A percentile compares a stretch with the other conserved stretches of the same genome.
phyloP scores from a whole-genome alignment of 2,329 filamentous ascomycete genomes.

The Amauroascus niger region DNA sequence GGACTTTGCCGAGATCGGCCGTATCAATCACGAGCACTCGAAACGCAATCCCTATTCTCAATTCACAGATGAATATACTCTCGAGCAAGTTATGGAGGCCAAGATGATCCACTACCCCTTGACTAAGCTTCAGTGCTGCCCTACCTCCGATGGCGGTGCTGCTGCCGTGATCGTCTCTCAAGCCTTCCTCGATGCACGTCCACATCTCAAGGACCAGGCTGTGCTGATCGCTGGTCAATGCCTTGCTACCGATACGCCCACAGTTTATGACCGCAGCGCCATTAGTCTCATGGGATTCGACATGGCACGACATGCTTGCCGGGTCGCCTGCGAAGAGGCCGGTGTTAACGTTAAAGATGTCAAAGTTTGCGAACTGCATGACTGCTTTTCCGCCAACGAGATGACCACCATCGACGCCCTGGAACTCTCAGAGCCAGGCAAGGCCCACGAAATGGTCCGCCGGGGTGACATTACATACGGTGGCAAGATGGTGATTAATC shows the following conservation, averaged over 20 bases:
- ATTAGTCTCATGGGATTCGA: conserved; percentile 86
- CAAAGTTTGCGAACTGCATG: conserved; percentile 83
- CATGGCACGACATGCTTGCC: conserved; percentile 66
- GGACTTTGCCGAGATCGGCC: conserved; percentile 91
- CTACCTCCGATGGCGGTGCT: conserved; percentile 84
- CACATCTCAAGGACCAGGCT: conserved; percentile 73
- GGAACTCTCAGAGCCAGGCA: conserved; percentile 65
- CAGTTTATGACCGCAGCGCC: conserved; percentile 65
- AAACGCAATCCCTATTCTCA: conserved; percentile 95
- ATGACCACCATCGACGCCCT: conserved; percentile 83
- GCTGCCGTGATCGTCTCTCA: conserved; percentile 84
- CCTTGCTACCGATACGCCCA: conserved; percentile 72
- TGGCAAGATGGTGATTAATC: conserved; percentile 72
- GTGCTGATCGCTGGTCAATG: conserved; percentile 80
- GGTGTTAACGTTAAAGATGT: conserved; percentile 57
- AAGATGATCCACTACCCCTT: conserved; percentile 75
- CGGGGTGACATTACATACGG: conserved; percentile 86
- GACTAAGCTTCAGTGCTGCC: conserved; percentile 97
- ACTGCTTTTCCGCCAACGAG: conserved; percentile 94
- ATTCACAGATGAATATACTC: conserved; percentile 84
- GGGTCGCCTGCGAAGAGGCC: conserved; percentile 60
- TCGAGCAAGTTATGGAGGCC: conserved; percentile 66
- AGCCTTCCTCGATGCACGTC: conserved; percentile 73
- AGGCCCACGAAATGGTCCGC: conserved; percentile 85
- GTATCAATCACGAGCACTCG: conserved; percentile 86